Base-by-base conservation (phyloP, 495 filamentous ascomycete genomes). In the Niebla homalea region DNA sequence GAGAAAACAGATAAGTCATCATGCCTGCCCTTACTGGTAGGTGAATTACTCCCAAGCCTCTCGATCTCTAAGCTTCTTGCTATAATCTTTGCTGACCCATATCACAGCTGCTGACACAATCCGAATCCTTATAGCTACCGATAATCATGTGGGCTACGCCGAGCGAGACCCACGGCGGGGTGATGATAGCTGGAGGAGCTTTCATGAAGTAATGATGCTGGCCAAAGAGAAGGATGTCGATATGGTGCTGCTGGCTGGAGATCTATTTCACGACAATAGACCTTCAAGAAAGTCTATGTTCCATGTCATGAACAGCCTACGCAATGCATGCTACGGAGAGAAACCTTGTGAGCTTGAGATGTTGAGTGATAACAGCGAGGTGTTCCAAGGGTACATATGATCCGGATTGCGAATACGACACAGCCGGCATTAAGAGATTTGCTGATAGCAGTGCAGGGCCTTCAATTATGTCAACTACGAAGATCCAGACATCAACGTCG, bases 251-350 rank as follows among this genome's bases (percentile, higher is more conserved):
- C 75, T 97, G 18, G 90, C 80, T 7, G 92, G 92, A 22, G 92
- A 99, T 60, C 75, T 99, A 2, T 99, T 99, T 66, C 92, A 99
- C 63, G 92, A 99, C 54, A 99, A 99, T 59, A 94, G 94, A 61
- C 92, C 92, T 5, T 94, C 87, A n/a, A 76, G 93, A 40, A 93
- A 94, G 59, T 76, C 88, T 32, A 87, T 99, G 84, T 97, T 93
- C 62, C 84, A 97, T 54, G 92, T 96, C 46, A 97, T 96, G 87
- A 79, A 87, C 38, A 88, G 84, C 0, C 72, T 99, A 25, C 79
- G 92, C 18, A 83, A 87, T 77, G 90, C 94, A 65, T 97, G 93
- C 57, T 80, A 90, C 16, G 92, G 92, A 20, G 85, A 90, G 61
- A 94, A 90, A 53, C 92, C 92, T 0, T 97, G 92, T 65, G 86